Evolutionary conservation across 352 stramenopile species (phyloP), one percentile per base, ranked within the genome.

Genomic region (Saprolegnia diclina): DNA sequence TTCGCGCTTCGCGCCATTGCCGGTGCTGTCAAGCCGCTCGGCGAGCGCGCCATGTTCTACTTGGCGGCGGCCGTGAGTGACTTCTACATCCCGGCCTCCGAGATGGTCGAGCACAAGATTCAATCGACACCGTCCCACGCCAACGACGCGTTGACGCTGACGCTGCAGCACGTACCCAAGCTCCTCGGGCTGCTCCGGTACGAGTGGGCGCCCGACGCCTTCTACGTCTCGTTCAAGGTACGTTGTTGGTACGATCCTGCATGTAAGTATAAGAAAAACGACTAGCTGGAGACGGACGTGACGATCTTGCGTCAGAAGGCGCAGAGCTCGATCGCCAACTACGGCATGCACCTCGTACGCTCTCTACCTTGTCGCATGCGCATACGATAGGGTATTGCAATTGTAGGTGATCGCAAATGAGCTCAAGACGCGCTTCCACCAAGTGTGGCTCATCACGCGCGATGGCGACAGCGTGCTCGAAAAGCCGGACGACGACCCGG

Each of bases 11-110:
- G 89, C 71, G 72, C 95, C 48, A 85, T 94, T 63, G 89, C 83
- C 32, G 77, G 87, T 62, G 76, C 74, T 55, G 76, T 94, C 9
- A 69, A 72, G 32, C 79, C 79, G 19, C 87, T 80, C 69, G 81
- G 83, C 38, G 79, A 91, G 72, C 77, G 78, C 68, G 76, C 74
- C n/a, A 73, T 99, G 35, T 89, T 99, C 61, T 97, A 98, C 61
- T 78, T 99, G 4, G 94, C 97, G 13, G 96, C 96, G n/a, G 97
- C 97, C 2, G 97, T 99, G 16, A 98, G 89, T 69, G 97, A 99
- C 74, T 99, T 99, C 79, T 98, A 99, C 81, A 92, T 99, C 55
- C 96, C 97, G 9, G 72, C 86, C 32, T 64, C 77, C 14, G 76
- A 97, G 52, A 87, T 98, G 71, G 74, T 79, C 16, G 75, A 92